phyloP scores from a whole-genome alignment of 192 early-diverging fungal genomes.

The Phlyctochytrium planicorne region DNA sequence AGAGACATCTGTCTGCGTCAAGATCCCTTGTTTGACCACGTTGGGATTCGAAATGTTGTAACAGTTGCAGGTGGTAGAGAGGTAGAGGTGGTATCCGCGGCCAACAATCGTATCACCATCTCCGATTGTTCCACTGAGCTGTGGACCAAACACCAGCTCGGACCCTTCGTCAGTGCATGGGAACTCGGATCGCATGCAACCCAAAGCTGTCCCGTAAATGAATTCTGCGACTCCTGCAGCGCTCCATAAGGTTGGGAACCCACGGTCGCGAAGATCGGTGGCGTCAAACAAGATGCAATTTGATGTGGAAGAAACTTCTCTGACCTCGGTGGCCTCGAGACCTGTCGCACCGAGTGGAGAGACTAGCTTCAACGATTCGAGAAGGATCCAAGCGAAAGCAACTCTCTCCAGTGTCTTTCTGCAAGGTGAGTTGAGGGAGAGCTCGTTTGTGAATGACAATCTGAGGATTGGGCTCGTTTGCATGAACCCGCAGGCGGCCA shows the following conservation, averaged over 20 bases:
- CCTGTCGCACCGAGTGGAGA: constrained; percentile 23
- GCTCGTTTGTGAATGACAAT: constrained; percentile 9
- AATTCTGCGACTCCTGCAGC: constrained; percentile 16
- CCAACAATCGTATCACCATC: constrained; percentile 21
- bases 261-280: constrained; percentile 8
- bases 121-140: constrained; percentile 13
- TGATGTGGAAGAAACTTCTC: constrained; percentile 3
- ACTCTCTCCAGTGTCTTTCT: constrained; percentile 18
- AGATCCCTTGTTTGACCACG: neutral
- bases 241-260: constrained; percentile 18
- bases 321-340: neutral
- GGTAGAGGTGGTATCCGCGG: neutral
- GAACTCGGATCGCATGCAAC: constrained; percentile 22
- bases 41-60: neutral
- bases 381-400: constrained; percentile 16
- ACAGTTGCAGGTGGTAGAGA: constrained; percentile 12
- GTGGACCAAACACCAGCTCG: constrained; percentile 16
- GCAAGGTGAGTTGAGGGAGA: constrained; percentile 21
- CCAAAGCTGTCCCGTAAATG: constrained; percentile 17
- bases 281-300: constrained; percentile 19
- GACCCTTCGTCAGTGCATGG: constrained; percentile 8
- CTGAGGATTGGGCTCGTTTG: constrained; percentile 11
- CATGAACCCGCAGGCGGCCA: constrained; percentile 17
- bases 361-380: constrained; percentile 15
- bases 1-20: constrained; percentile 7